Evolutionary conservation across 306 rosid genomes (phyloP).

Genomic region (Dalbergia oliveri): DNA sequence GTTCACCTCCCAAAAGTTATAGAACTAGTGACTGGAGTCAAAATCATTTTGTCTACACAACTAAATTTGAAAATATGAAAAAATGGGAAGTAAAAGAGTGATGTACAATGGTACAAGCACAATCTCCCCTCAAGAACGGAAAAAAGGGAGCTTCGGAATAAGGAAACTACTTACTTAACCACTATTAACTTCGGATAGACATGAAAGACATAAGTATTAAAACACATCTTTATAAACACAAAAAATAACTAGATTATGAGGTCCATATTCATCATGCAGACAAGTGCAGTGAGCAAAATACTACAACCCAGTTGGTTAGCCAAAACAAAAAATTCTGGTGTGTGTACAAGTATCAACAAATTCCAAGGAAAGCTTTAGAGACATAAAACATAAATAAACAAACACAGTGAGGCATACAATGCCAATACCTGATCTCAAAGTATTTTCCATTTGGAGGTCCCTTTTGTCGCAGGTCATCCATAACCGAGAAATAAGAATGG

Average conservation of each 20-base stretch:
- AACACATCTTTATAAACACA: slow-evolving; percentile 13
- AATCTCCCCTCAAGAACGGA: slow-evolving; percentile 4
- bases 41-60: slow-evolving; percentile 13
- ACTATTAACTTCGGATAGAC: slow-evolving; percentile 7
- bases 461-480: slow-evolving; percentile 69
- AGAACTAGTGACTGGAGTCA: slow-evolving; percentile 12
- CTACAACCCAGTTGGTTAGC: background rate
- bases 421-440: slow-evolving; percentile 78
- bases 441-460: slow-evolving; percentile 69
- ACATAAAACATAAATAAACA: slow-evolving; percentile 25
- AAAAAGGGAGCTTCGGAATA: slow-evolving; percentile 13
- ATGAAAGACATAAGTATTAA: background rate
- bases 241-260: slow-evolving; percentile 15
- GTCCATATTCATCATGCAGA: slow-evolving; percentile 3
- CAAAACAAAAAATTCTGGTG: background rate
- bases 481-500: slow-evolving; percentile 81
- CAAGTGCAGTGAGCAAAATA: slow-evolving; percentile 4
- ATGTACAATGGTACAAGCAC: slow-evolving; percentile 24
- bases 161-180: background rate
- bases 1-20: slow-evolving; percentile 17
- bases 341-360: background rate
- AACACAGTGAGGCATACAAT: slow-evolving; percentile 16
- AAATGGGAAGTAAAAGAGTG: background rate
- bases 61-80: slow-evolving; percentile 21
- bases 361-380: slow-evolving; percentile 18